Conservation (phyloP, 257 asterid genomes). For the Nicotiana otophora region DNA sequence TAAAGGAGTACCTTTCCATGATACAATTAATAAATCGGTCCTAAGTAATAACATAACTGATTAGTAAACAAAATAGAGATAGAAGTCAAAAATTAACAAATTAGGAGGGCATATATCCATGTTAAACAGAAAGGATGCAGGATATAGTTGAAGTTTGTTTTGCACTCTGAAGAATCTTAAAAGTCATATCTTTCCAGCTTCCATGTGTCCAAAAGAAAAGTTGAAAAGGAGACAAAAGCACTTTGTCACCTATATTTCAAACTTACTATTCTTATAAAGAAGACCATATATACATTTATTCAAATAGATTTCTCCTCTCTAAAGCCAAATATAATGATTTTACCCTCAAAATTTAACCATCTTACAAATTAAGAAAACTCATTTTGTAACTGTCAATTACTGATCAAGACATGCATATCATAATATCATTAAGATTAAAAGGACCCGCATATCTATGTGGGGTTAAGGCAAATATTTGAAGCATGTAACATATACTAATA, state of each 20-base stretch:
- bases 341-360: background rate
- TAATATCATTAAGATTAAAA: background rate
- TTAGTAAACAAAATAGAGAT: background rate
- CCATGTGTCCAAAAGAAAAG: conserved; percentile 15
- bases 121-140: background rate
- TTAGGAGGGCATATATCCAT: background rate
- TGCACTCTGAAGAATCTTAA: conserved; percentile 12
- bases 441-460: conserved; percentile 16
- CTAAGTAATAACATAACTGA: background rate
- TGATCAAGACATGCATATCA: conserved; percentile 8
- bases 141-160: background rate
- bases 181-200: conserved; percentile 14
- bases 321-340: background rate
- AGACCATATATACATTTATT: background rate
- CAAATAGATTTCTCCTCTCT: background rate
- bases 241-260: background rate
- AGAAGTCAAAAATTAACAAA: background rate
- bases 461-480: conserved; percentile 25
- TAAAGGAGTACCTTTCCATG: background rate
- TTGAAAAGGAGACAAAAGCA: conserved; percentile 5
- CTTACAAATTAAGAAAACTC: background rate
- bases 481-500: conserved; percentile 1
- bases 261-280: background rate
- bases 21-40: too few species aligned
- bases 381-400: conserved; percentile 16